Evolutionary conservation across 1,284 basidiomycete genomes (phyloP).

Genomic region (Apiotrichum mycotoxinovorans): DNA sequence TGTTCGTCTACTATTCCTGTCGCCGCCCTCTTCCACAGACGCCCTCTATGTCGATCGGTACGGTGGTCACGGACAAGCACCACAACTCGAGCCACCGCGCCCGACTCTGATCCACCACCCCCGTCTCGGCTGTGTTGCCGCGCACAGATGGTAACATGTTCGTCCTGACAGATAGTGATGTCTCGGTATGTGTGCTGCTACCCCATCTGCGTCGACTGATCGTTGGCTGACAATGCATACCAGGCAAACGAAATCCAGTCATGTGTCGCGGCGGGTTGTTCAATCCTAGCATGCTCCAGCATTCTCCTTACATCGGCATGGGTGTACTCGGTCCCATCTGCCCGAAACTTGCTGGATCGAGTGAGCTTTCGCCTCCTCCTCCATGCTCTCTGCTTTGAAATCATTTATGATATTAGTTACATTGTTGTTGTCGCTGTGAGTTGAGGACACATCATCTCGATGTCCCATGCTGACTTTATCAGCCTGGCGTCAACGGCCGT

Average conservation of each 20-base stretch:
- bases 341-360: slow-evolving; percentile 11
- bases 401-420: slow-evolving; percentile 12
- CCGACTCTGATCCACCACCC: too few relatives aligned
- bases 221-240: not conserved
- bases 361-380: slow-evolving; percentile 15
- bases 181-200: not conserved
- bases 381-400: slow-evolving; percentile 10
- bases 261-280: slow-evolving; percentile 2
- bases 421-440: slow-evolving; percentile 2
- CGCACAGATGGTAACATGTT: not conserved
- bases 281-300: not conserved
- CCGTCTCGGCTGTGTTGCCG: too few relatives aligned
- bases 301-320: not conserved
- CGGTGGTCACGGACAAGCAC: too few relatives aligned
- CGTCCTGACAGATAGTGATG: not conserved
- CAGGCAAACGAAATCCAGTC: slow-evolving; percentile 9
- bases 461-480: too few relatives aligned
- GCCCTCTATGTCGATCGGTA: too few relatives aligned
- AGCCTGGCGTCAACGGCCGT: slow-evolving; percentile 3
- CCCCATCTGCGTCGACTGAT: too few relatives aligned
- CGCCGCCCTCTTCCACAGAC: too few relatives aligned
- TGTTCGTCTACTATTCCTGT: too few relatives aligned
- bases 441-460: not conserved
- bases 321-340: not conserved
- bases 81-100: too few relatives aligned